Conservation (phyloP, 1,284 basidiomycete species). For the Cystobasidium sp. region DNA sequence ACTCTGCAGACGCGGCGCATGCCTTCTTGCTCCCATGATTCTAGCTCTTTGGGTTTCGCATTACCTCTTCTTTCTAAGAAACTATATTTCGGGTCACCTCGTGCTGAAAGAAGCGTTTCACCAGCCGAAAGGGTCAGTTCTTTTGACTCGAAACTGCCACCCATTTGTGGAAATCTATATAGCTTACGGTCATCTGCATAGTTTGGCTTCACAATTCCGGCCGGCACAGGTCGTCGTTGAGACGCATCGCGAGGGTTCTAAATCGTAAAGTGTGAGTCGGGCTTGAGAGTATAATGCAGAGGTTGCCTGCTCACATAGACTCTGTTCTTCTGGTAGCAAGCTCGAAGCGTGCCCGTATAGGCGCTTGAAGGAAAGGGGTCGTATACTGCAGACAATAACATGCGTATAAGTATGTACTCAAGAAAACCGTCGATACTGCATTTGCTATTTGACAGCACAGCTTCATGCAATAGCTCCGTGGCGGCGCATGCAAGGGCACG, state of each 20-base stretch:
- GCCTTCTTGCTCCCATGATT: slow-evolving; percentile 70
- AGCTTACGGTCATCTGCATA: slow-evolving; percentile 71
- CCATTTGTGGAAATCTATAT: too few relatives aligned
- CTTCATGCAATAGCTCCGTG: background rate
- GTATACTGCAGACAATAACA: slow-evolving; percentile 58
- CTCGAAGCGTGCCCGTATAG: slow-evolving; percentile 73
- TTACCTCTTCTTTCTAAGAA: slow-evolving; percentile 25
- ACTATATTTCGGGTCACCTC: slow-evolving; percentile 44
- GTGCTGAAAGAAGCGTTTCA: slow-evolving; percentile 43
- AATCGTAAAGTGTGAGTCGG: background rate
- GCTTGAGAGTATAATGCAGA: background rate
- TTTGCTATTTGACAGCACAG: background rate
- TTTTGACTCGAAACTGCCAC: background rate
- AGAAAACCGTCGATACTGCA: background rate
- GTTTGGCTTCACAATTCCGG: slow-evolving; percentile 76
- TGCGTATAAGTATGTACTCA: slow-evolving; percentile 2
- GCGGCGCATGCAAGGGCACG: background rate
- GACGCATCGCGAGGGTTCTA: slow-evolving; percentile 60
- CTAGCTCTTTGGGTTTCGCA: slow-evolving; percentile 62
- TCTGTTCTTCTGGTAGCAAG: slow-evolving; percentile 66
- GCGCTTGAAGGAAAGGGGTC: slow-evolving; percentile 72
- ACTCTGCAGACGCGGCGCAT: slow-evolving; percentile 78
- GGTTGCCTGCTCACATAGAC: slow-evolving; percentile 16
- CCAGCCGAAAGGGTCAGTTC: background rate
- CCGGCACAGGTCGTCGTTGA: slow-evolving; percentile 69